phyloP scores from a whole-genome alignment of 257 asterid genomes.

The Marsdenia floribunda region DNA sequence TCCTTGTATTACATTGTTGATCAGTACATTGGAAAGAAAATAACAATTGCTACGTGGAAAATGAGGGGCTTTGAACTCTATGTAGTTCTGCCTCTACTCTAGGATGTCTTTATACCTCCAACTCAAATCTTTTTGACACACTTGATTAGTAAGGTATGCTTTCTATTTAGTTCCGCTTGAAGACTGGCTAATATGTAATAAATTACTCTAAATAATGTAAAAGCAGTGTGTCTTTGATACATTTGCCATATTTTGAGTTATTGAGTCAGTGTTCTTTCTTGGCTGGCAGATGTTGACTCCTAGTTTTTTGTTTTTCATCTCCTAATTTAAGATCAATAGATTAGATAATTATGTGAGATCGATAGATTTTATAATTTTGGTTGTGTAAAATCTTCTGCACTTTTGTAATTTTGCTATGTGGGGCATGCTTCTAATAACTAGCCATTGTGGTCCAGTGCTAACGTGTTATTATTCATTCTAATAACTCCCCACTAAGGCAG shows the following conservation, averaged over 20 bases:
- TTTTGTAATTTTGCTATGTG: not conserved
- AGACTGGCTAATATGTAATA: not conserved
- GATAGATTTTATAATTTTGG: not conserved
- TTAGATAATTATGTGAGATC: not conserved
- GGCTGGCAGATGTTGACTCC: not conserved
- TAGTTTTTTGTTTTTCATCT: not conserved
- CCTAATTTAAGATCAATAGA: not conserved
- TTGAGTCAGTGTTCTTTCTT: not conserved
- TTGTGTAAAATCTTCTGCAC: not conserved
- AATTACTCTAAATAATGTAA: not conserved
- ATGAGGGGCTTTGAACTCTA: not conserved
- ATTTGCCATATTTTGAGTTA: not conserved
- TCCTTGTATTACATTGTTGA: slow-evolving; percentile 2
- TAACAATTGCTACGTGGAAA: not conserved
- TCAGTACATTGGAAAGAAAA: not conserved
- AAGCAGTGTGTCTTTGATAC: not conserved
- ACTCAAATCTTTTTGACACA: not conserved
- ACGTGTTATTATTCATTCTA: not conserved
- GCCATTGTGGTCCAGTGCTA: not conserved
- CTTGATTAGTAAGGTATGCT: not conserved
- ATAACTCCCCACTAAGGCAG: too few species aligned
- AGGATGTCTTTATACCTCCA: not conserved
- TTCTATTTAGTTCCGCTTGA: not conserved
- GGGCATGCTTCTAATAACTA: not conserved
- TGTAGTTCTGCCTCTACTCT: not conserved